A percentile compares a stretch with the other conserved stretches of the same genome.
Conservation (phyloP, 441 rosid genomes). For the Pelargonium cotyledonis region DNA sequence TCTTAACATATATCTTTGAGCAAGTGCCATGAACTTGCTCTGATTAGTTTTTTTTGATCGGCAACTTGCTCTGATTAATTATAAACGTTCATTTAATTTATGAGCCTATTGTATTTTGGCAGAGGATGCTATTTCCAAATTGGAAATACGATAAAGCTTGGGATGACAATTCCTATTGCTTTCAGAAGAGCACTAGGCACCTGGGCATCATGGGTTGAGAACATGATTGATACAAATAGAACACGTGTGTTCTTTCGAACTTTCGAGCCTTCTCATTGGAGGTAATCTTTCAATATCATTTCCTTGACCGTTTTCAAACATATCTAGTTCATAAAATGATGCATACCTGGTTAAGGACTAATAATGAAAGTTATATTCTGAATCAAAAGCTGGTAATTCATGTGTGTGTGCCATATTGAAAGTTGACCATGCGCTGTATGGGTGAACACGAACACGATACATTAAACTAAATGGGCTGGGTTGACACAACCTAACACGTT, state of each 20-base stretch:
- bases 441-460: no score
- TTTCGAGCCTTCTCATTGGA: slow-evolving; percentile 83
- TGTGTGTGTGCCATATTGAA: no score
- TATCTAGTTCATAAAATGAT: not conserved
- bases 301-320: not conserved
- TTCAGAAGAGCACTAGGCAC: slow-evolving; percentile 57
- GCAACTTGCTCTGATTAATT: no score
- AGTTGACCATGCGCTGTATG: no score
- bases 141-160: slow-evolving; percentile 60
- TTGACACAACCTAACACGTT: no score
- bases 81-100: no score
- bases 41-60: no score
- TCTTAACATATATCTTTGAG: no score
- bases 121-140: slow-evolving; percentile 85
- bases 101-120: slow-evolving; percentile 28
- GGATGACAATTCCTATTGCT: slow-evolving; percentile 65
- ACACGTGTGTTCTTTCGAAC: slow-evolving; percentile 65
- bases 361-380: not conserved
- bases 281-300: slow-evolving; percentile 31
- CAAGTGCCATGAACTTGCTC: no score
- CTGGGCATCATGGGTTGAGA: slow-evolving; percentile 68
- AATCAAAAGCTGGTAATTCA: no score
- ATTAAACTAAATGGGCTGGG: no score
- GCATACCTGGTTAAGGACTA: not conserved
- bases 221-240: slow-evolving; percentile 37